phyloP scores from a whole-genome alignment of 495 filamentous ascomycete species.

The Penicillium paradoxum region DNA sequence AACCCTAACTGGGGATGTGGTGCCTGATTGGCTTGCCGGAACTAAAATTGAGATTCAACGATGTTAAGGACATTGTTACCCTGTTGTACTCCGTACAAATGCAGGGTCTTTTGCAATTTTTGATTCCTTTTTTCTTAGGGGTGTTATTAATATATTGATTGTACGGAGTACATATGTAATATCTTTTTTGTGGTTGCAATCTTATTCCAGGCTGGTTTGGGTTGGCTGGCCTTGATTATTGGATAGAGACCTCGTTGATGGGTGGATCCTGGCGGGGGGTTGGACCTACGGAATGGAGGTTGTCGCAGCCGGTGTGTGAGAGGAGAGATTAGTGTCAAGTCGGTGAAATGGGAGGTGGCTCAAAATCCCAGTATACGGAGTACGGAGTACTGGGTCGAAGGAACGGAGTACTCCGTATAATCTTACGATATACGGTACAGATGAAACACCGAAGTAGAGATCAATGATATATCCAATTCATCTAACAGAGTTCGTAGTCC shows the following conservation, averaged over 20 bases:
- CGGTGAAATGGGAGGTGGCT: neutral
- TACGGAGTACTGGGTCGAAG: no score
- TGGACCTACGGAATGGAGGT: neutral
- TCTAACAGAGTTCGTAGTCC: constrained; percentile 15
- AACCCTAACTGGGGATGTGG: no score
- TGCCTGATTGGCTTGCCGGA: no score
- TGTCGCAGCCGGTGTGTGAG: constrained; percentile 3
- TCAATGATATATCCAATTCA: constrained; percentile 19
- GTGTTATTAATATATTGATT: no score
- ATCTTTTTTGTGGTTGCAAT: neutral
- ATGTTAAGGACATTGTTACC: no score
- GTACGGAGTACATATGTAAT: no score
- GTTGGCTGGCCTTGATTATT: neutral
- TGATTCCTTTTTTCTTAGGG: no score
- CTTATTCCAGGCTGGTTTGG: neutral
- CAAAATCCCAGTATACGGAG: neutral
- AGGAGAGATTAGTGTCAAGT: neutral
- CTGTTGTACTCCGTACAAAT: neutral
- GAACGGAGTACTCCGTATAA: neutral
- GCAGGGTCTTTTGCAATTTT: neutral
- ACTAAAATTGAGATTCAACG: no score
- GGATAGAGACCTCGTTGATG: neutral
- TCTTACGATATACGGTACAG: neutral
- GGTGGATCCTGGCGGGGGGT: constrained; percentile 9
- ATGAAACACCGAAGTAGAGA: neutral